Evolutionary conservation across 208 protist species (phyloP).

Genomic region (Wallacemonas rigidus): DNA sequence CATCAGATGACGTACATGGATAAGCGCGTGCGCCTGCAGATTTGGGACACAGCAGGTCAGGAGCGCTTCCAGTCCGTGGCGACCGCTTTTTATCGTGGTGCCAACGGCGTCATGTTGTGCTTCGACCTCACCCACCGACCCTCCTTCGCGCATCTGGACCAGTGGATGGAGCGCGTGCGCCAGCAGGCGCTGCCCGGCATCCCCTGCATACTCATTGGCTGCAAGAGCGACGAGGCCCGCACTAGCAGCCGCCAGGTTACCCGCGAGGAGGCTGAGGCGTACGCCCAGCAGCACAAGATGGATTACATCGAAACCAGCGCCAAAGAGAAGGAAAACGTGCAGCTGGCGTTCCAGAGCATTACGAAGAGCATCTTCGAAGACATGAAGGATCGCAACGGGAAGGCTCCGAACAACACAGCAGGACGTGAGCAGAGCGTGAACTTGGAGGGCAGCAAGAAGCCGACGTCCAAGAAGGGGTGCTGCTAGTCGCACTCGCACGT

Average conservation of each 20-base stretch:
- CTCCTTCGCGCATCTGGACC: slow-evolving; percentile 95
- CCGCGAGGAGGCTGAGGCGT: slow-evolving; percentile 81
- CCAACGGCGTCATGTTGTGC: slow-evolving; percentile 95
- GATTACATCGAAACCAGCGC: slow-evolving; percentile 90
- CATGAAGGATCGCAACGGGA: slow-evolving; percentile 86
- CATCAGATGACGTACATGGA: slow-evolving; percentile 92
- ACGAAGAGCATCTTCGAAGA: slow-evolving; percentile 88
- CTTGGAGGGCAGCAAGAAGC: slow-evolving; percentile 32
- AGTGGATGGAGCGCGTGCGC: slow-evolving; percentile 97
- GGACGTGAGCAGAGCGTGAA: slow-evolving; percentile 65
- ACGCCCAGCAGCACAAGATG: slow-evolving; percentile 88
- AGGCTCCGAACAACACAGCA: slow-evolving; percentile 38
- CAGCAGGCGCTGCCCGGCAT: slow-evolving; percentile 93
- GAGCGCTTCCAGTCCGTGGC: slow-evolving; percentile 93
- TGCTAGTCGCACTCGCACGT: slow-evolving; percentile 23
- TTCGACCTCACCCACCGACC: slow-evolving; percentile 98
- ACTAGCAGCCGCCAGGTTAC: slow-evolving; percentile 73
- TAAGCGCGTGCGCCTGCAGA: slow-evolving; percentile 89
- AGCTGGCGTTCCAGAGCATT: slow-evolving; percentile 92
- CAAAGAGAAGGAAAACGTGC: slow-evolving; percentile 92
- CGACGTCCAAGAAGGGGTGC: slow-evolving; percentile 35
- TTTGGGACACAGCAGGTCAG: slow-evolving; percentile 93
- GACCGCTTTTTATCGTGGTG: slow-evolving; percentile 93
- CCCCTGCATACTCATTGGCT: slow-evolving; percentile 94
- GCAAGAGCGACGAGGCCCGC: slow-evolving; percentile 96